A percentile compares a stretch with the other conserved stretches of the same genome.
phyloP scores from a whole-genome alignment of 345 rosid genomes.

The Salix koriyanagi region DNA sequence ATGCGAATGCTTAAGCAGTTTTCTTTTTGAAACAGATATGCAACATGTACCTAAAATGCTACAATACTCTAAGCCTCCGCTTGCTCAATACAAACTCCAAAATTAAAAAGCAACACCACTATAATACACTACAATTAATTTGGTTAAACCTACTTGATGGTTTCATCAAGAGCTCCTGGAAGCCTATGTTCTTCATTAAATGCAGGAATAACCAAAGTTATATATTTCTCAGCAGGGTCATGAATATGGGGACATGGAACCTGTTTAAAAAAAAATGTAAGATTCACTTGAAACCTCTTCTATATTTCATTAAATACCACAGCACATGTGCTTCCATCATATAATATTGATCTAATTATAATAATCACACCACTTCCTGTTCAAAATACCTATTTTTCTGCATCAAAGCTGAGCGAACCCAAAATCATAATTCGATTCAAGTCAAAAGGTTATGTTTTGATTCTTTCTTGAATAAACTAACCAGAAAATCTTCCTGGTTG shows the following conservation, averaged over 20 bases:
- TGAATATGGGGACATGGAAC: constrained; percentile 57
- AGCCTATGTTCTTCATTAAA: constrained; percentile 89
- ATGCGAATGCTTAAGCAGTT: neutral
- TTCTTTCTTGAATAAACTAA: neutral
- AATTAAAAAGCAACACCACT: neutral
- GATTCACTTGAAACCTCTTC: neutral
- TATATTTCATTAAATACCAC: neutral
- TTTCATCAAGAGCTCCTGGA: constrained; percentile 83
- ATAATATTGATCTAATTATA: neutral
- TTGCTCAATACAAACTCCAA: neutral
- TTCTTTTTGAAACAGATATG: neutral
- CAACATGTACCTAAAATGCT: neutral
- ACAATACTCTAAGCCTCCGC: neutral
- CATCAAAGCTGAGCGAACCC: neutral
- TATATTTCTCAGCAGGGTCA: constrained; percentile 78
- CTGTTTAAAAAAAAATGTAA: constrained; percentile 29
- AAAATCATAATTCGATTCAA: neutral
- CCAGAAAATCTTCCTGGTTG: neutral
- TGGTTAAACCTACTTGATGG: constrained; percentile 59
- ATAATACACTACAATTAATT: neutral
- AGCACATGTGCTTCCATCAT: neutral
- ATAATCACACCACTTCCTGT: neutral
- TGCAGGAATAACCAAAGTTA: constrained; percentile 86
- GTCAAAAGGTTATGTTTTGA: neutral
- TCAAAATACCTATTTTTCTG: neutral